Percentiles rank a stretch among this genome's conserved stretches.
Conservation (phyloP, 2,329 filamentous ascomycete species). For the Emmonsiellopsis sp. region DNA sequence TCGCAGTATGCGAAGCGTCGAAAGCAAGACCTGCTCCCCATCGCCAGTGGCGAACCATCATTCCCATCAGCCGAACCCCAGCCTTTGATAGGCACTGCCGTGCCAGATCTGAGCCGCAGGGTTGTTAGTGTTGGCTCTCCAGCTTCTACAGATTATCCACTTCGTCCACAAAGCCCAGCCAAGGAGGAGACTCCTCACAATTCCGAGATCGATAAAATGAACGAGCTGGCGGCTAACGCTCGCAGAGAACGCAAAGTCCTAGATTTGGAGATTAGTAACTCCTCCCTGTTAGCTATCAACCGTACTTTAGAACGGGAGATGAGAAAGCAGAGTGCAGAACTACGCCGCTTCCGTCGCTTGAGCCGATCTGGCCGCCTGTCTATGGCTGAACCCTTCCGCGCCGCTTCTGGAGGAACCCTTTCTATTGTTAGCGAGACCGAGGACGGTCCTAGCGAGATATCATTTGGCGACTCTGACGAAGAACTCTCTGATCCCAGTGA, state of each 20-base stretch:
- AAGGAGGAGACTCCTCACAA: slow-evolving; percentile 7
- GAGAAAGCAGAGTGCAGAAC: slow-evolving; percentile 78
- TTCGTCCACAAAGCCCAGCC: slow-evolving; percentile 7
- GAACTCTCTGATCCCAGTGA: slow-evolving; percentile 33
- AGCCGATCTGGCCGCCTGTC: slow-evolving; percentile 72
- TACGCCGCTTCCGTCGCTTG: slow-evolving; percentile 77
- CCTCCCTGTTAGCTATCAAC: slow-evolving; percentile 90
- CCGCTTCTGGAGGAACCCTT: slow-evolving; percentile 36
- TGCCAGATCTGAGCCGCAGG: slow-evolving; percentile 1
- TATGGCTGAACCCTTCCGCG: slow-evolving; percentile 40
- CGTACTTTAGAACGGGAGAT: slow-evolving; percentile 83
- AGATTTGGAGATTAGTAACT: slow-evolving; percentile 93
- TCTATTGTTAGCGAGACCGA: slow-evolving; percentile 39
- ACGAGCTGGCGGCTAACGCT: slow-evolving; percentile 77
- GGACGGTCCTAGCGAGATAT: slow-evolving; percentile 25
- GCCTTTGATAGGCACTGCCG: neutral
- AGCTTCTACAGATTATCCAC: slow-evolving; percentile 6
- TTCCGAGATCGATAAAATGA: slow-evolving; percentile 33
- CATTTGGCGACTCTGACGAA: slow-evolving; percentile 22
- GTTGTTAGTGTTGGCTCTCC: slow-evolving; percentile 6
- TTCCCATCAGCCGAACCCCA: neutral
- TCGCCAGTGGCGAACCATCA: neutral
- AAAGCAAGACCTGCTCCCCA: slow-evolving; percentile 4
- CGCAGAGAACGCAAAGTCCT: slow-evolving; percentile 88
- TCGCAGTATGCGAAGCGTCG: slow-evolving; percentile 7